A percentile compares a stretch with the other conserved stretches of the same genome.
These are phyloP conservation scores for Exophiala sp. DNA, from an alignment of 2,329 filamentous ascomycete species.

Conservation along the genomic window DNA sequence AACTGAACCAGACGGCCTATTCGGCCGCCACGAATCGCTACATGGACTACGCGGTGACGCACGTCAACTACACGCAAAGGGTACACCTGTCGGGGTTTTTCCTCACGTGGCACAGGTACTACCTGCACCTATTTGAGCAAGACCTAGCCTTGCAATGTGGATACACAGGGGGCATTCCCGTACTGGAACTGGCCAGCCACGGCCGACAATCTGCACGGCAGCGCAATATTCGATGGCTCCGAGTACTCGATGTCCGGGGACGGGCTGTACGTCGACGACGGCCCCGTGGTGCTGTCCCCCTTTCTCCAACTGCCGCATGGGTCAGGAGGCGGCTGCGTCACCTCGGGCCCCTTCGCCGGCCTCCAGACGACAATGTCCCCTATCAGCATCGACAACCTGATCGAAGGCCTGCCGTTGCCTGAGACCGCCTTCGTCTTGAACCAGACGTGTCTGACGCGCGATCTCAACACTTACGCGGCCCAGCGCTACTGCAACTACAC, in stretches of 20 bases:
- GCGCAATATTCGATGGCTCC: constrained; percentile 36
- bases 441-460: constrained; percentile 27
- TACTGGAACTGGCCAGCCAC: constrained; percentile 40
- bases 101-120: constrained; percentile 44
- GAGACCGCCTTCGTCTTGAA: constrained; percentile 25
- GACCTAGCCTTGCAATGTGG: constrained; percentile 42
- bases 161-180: constrained; percentile 42
- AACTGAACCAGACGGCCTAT: constrained; percentile 31
- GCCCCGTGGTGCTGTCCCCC: constrained; percentile 18
- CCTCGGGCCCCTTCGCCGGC: constrained; percentile 28
- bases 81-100: constrained; percentile 38
- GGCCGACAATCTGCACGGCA: constrained; percentile 31
- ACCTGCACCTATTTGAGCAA: constrained; percentile 40
- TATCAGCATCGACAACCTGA: constrained; percentile 20
- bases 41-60: constrained; percentile 40
- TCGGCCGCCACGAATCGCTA: constrained; percentile 35
- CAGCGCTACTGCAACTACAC: constrained; percentile 25
- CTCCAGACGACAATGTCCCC: constrained; percentile 25
- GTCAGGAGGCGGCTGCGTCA: constrained; percentile 30
- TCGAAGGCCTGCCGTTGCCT: constrained; percentile 24
- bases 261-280: constrained; percentile 20
- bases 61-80: constrained; percentile 34
- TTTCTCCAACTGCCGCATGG: constrained; percentile 27
- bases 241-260: constrained; percentile 36
- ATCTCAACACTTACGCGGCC: constrained; percentile 28